A percentile compares a stretch with the other conserved stretches of the same genome.
Evolutionary conservation across 2,329 filamentous ascomycete species (phyloP).

Genomic region (Pyrenochaeta sp.): DNA sequence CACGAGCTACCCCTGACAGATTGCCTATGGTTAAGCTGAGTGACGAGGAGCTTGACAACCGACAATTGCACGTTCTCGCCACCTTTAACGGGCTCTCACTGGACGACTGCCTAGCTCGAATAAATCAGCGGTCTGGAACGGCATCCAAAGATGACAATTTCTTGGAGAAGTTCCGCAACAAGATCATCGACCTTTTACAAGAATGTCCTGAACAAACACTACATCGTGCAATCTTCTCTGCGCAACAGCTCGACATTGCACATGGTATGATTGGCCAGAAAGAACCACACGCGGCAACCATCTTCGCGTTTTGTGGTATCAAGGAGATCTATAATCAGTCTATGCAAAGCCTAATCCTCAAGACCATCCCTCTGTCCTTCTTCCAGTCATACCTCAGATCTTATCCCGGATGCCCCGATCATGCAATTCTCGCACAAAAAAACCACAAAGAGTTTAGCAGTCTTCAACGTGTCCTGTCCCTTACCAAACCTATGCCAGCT

Average conservation of each 20-base stretch:
- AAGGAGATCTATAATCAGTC: slow-evolving; percentile 52
- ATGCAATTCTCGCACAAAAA: slow-evolving; percentile 53
- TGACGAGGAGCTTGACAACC: slow-evolving; percentile 34
- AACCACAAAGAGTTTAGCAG: slow-evolving; percentile 58
- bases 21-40: slow-evolving; percentile 56
- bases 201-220: slow-evolving; percentile 53
- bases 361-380: slow-evolving; percentile 55
- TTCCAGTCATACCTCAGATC: slow-evolving; percentile 56
- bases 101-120: slow-evolving; percentile 40
- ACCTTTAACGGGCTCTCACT: slow-evolving; percentile 37
- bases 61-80: slow-evolving; percentile 31
- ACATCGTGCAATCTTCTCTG: slow-evolving; percentile 54
- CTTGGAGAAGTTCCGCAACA: slow-evolving; percentile 38
- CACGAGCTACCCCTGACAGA: slow-evolving; percentile 49
- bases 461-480: slow-evolving; percentile 34
- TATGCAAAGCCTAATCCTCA: slow-evolving; percentile 34
- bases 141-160: slow-evolving; percentile 32
- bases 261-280: slow-evolving; percentile 34
- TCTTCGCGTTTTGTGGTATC: slow-evolving; percentile 57
- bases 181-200: slow-evolving; percentile 48
- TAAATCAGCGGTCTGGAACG: slow-evolving; percentile 37
- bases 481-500: slow-evolving; percentile 7
- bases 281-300: slow-evolving; percentile 41
- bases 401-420: slow-evolving; percentile 56
- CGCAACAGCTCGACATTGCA: slow-evolving; percentile 47